Conservation (phyloP, 208 protist genomes). For the Leishmania guyanensis region DNA sequence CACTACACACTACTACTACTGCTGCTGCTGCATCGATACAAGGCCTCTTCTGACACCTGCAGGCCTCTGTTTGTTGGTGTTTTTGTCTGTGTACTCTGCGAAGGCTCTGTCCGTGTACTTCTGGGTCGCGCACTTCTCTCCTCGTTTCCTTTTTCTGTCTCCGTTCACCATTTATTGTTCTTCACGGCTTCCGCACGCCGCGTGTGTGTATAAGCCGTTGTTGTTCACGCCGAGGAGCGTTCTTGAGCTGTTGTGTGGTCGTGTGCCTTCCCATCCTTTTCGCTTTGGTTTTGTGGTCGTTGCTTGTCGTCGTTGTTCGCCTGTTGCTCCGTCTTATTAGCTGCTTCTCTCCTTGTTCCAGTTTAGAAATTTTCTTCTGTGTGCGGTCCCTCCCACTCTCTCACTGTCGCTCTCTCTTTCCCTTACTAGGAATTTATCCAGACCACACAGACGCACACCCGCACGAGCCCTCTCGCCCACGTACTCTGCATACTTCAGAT, state of each 20-base stretch:
- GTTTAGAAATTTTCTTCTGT: not conserved
- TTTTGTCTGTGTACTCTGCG: not conserved
- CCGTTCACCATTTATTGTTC: not conserved
- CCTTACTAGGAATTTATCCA: no score
- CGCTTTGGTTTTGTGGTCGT: not conserved
- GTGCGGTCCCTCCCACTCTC: no score
- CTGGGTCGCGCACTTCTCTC: not conserved
- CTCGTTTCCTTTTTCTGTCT: not conserved
- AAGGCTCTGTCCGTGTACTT: not conserved
- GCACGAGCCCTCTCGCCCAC: no score
- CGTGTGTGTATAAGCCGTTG: not conserved
- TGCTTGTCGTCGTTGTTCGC: not conserved
- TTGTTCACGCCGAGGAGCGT: not conserved
- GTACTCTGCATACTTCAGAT: not conserved
- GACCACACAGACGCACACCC: no score
- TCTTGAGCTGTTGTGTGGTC: not conserved
- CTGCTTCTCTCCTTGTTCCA: not conserved
- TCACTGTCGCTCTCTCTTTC: not conserved
- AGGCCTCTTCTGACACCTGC: not conserved
- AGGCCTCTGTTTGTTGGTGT: not conserved
- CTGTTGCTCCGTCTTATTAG: not conserved
- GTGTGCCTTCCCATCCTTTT: not conserved
- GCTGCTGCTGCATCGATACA: not conserved
- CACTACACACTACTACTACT: not conserved
- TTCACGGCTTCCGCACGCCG: not conserved